Conservation (phyloP, 768 basidiomycete genomes). For the Pisolithus orientalis region DNA sequence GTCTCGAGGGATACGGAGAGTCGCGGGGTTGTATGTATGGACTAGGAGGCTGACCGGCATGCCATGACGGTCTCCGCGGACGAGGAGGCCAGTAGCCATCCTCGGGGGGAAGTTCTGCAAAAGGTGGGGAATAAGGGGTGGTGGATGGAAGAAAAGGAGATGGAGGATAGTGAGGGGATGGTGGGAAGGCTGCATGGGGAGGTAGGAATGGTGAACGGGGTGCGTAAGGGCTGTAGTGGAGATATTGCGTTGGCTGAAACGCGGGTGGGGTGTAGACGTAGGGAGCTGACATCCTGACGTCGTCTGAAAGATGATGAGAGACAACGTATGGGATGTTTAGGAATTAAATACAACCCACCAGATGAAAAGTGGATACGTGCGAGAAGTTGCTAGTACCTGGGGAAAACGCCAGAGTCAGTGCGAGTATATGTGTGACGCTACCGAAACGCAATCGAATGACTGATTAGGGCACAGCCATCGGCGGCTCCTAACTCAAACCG, state of each 20-base stretch:
- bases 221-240: constrained; percentile 25
- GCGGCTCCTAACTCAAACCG: too few species aligned
- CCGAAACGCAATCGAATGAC: too few species aligned
- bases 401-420: too few species aligned
- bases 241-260: constrained; percentile 31
- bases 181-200: constrained; percentile 40
- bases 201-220: constrained; percentile 42
- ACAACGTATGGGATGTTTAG: not conserved
- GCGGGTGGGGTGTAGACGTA: constrained; percentile 37
- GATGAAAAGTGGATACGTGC: too few species aligned
- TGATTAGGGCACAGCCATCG: too few species aligned
- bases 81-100: constrained; percentile 22
- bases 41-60: constrained; percentile 23
- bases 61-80: constrained; percentile 40
- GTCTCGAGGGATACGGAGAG: constrained; percentile 9
- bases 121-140: constrained; percentile 15
- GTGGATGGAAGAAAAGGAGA: constrained; percentile 25
- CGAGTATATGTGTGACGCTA: too few species aligned
- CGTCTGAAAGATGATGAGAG: not conserved
- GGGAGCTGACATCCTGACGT: constrained; percentile 32
- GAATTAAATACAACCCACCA: too few species aligned
- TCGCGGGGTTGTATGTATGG: constrained; percentile 17
- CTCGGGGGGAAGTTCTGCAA: constrained; percentile 10
- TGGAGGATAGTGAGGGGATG: constrained; percentile 32
- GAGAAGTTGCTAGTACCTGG: too few species aligned